phyloP scores from a whole-genome alignment of 345 rosid species.

The Hibiscus mutabilis region DNA sequence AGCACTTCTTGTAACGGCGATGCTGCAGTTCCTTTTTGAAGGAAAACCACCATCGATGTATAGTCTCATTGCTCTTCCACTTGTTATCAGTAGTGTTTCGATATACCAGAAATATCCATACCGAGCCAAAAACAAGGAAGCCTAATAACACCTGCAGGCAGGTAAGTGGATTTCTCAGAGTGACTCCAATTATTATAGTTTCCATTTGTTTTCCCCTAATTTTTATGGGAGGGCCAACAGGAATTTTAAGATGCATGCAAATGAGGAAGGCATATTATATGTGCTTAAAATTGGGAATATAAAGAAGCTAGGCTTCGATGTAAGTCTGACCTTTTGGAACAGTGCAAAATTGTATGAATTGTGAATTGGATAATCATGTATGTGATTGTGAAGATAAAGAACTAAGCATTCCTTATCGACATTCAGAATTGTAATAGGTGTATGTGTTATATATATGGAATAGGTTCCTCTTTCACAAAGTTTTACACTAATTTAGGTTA shows the following conservation, averaged over 20 bases:
- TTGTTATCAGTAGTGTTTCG: slow-evolving; percentile 77
- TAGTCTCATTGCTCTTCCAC: slow-evolving; percentile 76
- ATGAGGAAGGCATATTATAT: not conserved
- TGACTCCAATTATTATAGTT: not conserved
- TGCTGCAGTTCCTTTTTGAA: slow-evolving; percentile 85
- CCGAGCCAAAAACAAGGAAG: slow-evolving; percentile 61
- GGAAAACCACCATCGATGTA: slow-evolving; percentile 78
- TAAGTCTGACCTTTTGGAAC: not conserved
- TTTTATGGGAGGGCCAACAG: not conserved
- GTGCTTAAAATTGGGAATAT: not conserved
- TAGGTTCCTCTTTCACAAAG: no score
- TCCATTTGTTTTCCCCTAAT: not conserved
- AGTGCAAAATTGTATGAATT: not conserved
- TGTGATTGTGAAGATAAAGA: no score
- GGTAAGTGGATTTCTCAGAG: not conserved
- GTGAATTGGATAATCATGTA: no score
- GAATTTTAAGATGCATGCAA: not conserved
- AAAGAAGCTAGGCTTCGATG: not conserved
- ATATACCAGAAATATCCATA: slow-evolving; percentile 87
- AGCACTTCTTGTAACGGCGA: slow-evolving; percentile 84
- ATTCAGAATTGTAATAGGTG: not conserved
- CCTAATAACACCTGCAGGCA: slow-evolving; percentile 17
- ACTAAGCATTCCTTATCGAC: no score
- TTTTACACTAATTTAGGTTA: no score
- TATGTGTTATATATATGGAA: not conserved